Conservation (phyloP, 1,284 basidiomycete genomes). For the Neonothopanus nambi region DNA sequence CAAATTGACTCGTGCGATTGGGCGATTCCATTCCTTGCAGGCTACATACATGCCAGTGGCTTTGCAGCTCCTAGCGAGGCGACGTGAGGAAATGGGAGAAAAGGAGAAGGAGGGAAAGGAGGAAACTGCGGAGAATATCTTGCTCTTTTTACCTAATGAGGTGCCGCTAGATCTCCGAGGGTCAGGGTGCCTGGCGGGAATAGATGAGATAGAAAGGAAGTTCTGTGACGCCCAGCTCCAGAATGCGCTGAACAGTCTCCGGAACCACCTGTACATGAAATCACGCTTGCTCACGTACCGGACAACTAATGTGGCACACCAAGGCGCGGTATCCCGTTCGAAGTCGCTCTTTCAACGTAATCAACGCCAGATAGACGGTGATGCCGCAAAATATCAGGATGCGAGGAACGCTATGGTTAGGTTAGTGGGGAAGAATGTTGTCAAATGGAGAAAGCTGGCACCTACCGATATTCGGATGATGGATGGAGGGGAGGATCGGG, state of each 20-base stretch:
- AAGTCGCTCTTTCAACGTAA: background rate
- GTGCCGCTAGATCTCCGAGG: too few species aligned
- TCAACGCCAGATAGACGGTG: background rate
- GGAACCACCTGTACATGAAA: too few species aligned
- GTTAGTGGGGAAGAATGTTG: background rate
- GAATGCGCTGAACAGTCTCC: too few species aligned
- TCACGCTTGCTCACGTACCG: too few species aligned
- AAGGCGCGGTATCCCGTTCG: background rate
- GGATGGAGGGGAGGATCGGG: background rate
- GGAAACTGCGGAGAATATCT: too few species aligned
- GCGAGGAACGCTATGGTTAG: background rate
- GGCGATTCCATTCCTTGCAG: constrained; percentile 1
- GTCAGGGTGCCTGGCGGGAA: too few species aligned
- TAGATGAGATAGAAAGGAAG: too few species aligned
- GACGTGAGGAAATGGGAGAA: too few species aligned
- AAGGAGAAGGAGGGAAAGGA: too few species aligned
- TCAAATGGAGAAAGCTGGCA: background rate
- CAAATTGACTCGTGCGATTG: background rate
- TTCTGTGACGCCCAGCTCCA: too few species aligned
- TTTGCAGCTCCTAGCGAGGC: too few species aligned
- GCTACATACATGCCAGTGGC: constrained; percentile 2
- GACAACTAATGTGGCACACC: background rate
- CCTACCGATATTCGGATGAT: background rate
- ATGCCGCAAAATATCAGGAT: background rate
- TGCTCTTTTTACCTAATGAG: too few species aligned